phyloP scores from a whole-genome alignment of 345 rosid species.

The Gossypium longicalyx region DNA sequence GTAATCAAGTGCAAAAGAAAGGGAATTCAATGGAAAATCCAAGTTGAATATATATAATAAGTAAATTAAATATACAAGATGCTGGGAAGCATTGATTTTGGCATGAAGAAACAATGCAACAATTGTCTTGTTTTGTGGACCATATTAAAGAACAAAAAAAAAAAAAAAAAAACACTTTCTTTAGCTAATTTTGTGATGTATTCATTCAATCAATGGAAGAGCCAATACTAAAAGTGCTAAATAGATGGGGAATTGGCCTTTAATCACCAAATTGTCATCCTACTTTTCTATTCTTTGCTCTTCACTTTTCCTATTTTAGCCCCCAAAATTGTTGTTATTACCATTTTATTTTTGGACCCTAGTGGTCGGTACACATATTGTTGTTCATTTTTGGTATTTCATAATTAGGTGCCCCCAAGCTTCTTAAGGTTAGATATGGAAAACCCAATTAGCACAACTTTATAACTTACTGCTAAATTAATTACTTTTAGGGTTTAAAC shows the following conservation, averaged over 20 bases:
- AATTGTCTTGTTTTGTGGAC: not conserved
- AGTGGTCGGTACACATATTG: not conserved
- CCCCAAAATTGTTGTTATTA: not conserved
- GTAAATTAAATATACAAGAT: not conserved
- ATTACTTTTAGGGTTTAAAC: too few relatives aligned
- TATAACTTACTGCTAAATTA: too few relatives aligned
- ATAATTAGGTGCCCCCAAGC: not conserved
- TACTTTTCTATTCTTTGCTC: not conserved
- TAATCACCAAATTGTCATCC: not conserved
- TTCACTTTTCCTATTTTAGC: constrained; percentile 7
- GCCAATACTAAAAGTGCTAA: not conserved
- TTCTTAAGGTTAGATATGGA: not conserved
- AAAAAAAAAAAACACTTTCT: not conserved
- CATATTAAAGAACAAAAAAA: not conserved
- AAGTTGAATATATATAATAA: not conserved
- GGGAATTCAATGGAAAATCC: not conserved
- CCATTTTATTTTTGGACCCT: not conserved
- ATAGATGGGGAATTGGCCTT: not conserved
- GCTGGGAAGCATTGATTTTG: not conserved
- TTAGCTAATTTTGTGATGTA: not conserved
- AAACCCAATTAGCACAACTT: too few relatives aligned
- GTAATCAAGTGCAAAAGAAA: not conserved
- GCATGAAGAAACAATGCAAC: not conserved
- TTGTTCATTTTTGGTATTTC: constrained; percentile 3
- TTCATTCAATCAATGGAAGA: constrained; percentile 5